A percentile compares a stretch with the other conserved stretches of the same genome.
Evolutionary conservation across 2,329 filamentous ascomycete species (phyloP).

Genomic region (Neospermospora avenae): DNA sequence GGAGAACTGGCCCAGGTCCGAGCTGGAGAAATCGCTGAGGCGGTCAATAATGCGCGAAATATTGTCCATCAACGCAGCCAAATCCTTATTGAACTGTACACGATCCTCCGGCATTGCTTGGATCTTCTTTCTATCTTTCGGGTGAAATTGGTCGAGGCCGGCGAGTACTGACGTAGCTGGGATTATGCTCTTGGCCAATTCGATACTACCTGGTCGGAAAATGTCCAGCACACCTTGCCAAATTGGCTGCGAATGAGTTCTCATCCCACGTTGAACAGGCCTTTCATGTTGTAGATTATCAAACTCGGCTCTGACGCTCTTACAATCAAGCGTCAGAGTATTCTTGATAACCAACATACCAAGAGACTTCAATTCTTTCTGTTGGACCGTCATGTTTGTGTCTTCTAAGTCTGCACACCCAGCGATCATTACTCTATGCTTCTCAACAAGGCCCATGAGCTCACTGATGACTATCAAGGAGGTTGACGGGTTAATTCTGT

Average conservation of each 20-base stretch:
- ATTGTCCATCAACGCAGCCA: slow-evolving; percentile 57
- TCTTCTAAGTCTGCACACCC: slow-evolving; percentile 48
- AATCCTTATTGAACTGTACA: slow-evolving; percentile 73
- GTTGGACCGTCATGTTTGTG: slow-evolving; percentile 40
- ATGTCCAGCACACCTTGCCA: slow-evolving; percentile 75
- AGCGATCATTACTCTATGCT: slow-evolving; percentile 59
- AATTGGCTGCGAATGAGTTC: slow-evolving; percentile 68
- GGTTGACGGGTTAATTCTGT: slow-evolving; percentile 47
- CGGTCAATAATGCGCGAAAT: slow-evolving; percentile 74
- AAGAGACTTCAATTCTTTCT: slow-evolving; percentile 45
- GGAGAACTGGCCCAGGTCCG: slow-evolving; percentile 68
- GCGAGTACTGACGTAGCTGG: slow-evolving; percentile 58
- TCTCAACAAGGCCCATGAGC: slow-evolving; percentile 62
- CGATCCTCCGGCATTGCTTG: slow-evolving; percentile 51
- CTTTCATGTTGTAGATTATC: slow-evolving; percentile 59
- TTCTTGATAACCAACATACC: slow-evolving; percentile 64
- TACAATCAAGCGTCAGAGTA: slow-evolving; percentile 67
- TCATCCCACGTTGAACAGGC: slow-evolving; percentile 62
- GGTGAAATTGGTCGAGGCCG: slow-evolving; percentile 67
- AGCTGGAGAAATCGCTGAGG: slow-evolving; percentile 70
- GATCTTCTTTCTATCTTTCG: slow-evolving; percentile 28
- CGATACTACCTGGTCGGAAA: slow-evolving; percentile 63
- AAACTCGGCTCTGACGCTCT: slow-evolving; percentile 66
- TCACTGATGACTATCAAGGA: slow-evolving; percentile 61
- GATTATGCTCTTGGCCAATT: slow-evolving; percentile 72